These are phyloP conservation scores for Harringtonia aguacate DNA, from an alignment of 2,329 filamentous ascomycete genomes.

Conservation along the genomic window DNA sequence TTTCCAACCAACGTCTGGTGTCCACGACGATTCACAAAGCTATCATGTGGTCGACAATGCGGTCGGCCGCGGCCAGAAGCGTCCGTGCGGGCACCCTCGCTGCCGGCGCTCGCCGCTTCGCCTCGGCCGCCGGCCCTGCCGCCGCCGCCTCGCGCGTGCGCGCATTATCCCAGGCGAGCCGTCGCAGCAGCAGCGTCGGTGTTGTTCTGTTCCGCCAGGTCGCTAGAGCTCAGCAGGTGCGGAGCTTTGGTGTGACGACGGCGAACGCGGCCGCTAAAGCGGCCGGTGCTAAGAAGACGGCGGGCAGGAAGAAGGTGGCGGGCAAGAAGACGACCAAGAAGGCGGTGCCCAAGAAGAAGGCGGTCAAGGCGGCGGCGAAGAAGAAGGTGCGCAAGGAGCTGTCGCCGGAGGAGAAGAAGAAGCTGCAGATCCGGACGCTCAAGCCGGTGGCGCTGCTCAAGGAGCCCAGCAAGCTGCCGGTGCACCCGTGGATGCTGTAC, in stretches of 20 bases:
- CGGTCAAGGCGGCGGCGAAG: conserved; percentile 13
- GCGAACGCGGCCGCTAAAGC: conserved; percentile 6
- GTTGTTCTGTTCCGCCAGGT: neutral
- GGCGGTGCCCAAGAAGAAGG: conserved; percentile 13
- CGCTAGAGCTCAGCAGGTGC: neutral
- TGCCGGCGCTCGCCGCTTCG: neutral
- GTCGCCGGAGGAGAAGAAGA: conserved; percentile 27
- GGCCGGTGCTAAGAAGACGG: conserved; percentile 14
- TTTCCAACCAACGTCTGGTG: too few species aligned
- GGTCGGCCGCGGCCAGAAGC: conserved; percentile 5
- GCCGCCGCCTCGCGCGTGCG: conserved; percentile 1
- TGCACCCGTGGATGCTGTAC: conserved; percentile 27
- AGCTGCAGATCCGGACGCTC: conserved; percentile 22
- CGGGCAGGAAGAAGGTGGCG: conserved; percentile 15
- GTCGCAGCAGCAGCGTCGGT: neutral
- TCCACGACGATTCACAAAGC: too few species aligned
- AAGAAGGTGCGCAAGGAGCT: conserved; percentile 18
- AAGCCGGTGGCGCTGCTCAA: conserved; percentile 30
- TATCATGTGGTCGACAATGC: conserved; percentile 10
- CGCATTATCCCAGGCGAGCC: too few species aligned
- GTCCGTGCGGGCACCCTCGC: neutral
- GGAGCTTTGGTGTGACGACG: conserved; percentile 5
- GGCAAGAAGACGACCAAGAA: conserved; percentile 17
- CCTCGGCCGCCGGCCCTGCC: conserved; percentile 5
- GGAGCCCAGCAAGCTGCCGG: conserved; percentile 24